Evolutionary conservation across 2,329 filamentous ascomycete genomes (phyloP), one percentile per base, ranked within the genome.

Genomic region (Xylaria sp.): DNA sequence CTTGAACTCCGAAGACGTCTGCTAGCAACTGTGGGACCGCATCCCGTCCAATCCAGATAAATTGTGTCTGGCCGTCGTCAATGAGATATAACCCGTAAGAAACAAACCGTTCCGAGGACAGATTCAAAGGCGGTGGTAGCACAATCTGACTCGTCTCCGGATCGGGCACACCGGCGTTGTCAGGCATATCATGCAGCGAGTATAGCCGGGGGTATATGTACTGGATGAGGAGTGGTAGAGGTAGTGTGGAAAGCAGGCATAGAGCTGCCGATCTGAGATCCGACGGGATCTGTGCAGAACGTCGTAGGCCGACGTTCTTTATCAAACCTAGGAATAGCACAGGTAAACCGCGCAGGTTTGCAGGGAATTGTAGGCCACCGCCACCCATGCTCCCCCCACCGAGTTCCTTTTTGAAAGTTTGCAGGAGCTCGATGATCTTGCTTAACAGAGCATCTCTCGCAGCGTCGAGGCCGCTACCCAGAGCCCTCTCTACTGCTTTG

Each of bases 331-430:
- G 84, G 86, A 99, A 98, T 49, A 99, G 84, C 63, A 96, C 88
- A 0, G 96, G 94, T 29, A 99, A 85, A 38, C 90, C 94, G 63
- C 95, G 90, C 65, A 99, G 83, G 79, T 99, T 99, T 66, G 92
- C 91, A 22, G 96, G 94, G 84, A 98, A 96, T 77, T 97, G 96
- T 20, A 99, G 85, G 53, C 95, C 94, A 60, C 94, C 90, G 25
- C 76, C 94, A 58, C 95, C 94, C 88, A 97, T 96, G 81, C 95
- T 97, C 71, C 95, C 95, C 71, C 95, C 95, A 17, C 93, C 95
- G 66, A 99, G 87, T 79, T 99, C 96, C 83, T 98, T 98, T 81
- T 94, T 92, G 84, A 97, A 99, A 0, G 95, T 98, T 78, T 95
- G 91, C 67, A 99, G 84, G 55, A 99, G 87, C 82, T 99, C 96